Evolutionary conservation across 2,329 filamentous ascomycete genomes (phyloP).

Genomic region (Mariannaea elegans): DNA sequence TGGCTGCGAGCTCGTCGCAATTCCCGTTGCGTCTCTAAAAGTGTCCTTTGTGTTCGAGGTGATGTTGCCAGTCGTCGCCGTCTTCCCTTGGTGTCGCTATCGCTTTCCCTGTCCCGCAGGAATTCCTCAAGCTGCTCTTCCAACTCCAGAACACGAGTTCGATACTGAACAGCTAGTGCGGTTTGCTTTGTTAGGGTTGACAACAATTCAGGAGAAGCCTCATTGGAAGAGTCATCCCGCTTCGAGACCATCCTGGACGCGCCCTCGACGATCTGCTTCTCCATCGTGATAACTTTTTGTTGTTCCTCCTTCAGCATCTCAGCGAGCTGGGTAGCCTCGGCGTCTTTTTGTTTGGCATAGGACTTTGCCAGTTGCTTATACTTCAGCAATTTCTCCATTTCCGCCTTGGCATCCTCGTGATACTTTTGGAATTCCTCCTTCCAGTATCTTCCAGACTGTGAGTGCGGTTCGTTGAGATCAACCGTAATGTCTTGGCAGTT

Average conservation of each 20-base stretch:
- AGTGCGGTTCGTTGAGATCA: constrained; percentile 77
- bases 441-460: constrained; percentile 81
- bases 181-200: constrained; percentile 67
- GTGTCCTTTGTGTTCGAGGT: constrained; percentile 59
- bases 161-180: constrained; percentile 65
- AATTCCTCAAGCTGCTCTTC: constrained; percentile 58
- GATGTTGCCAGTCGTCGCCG: constrained; percentile 53
- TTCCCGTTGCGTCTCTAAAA: constrained; percentile 63
- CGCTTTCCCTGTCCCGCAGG: constrained; percentile 48
- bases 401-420: constrained; percentile 73
- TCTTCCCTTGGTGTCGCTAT: constrained; percentile 41
- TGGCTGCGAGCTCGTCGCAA: constrained; percentile 64
- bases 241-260: constrained; percentile 62
- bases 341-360: constrained; percentile 81
- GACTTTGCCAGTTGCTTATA: constrained; percentile 84
- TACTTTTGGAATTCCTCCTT: constrained; percentile 81
- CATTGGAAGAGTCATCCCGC: constrained; percentile 46
- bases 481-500: constrained; percentile 69
- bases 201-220: constrained; percentile 57
- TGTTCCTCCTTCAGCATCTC: constrained; percentile 75
- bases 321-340: constrained; percentile 71
- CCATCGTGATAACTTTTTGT: constrained; percentile 70
- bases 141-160: constrained; percentile 66
- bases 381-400: constrained; percentile 80
- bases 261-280: constrained; percentile 68